These are phyloP conservation scores for Cardamine resedifolia DNA, from an alignment of 345 rosid genomes.

Conservation along the genomic window DNA sequence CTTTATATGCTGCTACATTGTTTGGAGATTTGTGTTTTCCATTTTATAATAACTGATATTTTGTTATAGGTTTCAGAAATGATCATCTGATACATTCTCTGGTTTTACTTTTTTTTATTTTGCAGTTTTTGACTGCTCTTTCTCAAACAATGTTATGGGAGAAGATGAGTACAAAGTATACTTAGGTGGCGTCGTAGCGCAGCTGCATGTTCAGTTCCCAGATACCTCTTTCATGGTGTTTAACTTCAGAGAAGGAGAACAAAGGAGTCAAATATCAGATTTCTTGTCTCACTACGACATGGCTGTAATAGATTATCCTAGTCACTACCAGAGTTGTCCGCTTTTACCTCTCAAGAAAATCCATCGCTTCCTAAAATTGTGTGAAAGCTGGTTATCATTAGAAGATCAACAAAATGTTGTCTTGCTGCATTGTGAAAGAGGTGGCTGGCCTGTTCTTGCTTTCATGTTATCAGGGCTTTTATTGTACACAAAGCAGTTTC, in stretches of 20 bases:
- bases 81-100: neutral
- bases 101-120: neutral
- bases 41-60: too few relatives aligned
- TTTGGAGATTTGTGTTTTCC: too few relatives aligned
- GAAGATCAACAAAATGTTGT: conserved; percentile 90
- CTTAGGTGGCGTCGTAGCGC: conserved; percentile 84
- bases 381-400: conserved; percentile 89
- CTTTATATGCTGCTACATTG: neutral
- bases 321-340: conserved; percentile 79
- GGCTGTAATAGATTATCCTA: conserved; percentile 97
- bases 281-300: conserved; percentile 79
- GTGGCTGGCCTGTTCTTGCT: conserved; percentile 97
- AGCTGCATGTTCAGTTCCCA: conserved; percentile 81
- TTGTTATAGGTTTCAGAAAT: too few relatives aligned
- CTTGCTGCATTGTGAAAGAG: conserved; percentile 93
- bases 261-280: conserved; percentile 79
- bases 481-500: conserved; percentile 73
- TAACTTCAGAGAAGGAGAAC: conserved; percentile 89
- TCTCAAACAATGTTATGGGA: conserved; percentile 78
- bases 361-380: conserved; percentile 78
- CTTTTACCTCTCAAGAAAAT: conserved; percentile 86
- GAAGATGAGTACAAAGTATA: conserved; percentile 87
- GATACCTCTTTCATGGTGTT: conserved; percentile 94
- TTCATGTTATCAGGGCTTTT: conserved; percentile 95
- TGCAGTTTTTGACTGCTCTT: conserved; percentile 95